phyloP scores from a whole-genome alignment of 305 asterid species.

The Fraxinus baroniana region DNA sequence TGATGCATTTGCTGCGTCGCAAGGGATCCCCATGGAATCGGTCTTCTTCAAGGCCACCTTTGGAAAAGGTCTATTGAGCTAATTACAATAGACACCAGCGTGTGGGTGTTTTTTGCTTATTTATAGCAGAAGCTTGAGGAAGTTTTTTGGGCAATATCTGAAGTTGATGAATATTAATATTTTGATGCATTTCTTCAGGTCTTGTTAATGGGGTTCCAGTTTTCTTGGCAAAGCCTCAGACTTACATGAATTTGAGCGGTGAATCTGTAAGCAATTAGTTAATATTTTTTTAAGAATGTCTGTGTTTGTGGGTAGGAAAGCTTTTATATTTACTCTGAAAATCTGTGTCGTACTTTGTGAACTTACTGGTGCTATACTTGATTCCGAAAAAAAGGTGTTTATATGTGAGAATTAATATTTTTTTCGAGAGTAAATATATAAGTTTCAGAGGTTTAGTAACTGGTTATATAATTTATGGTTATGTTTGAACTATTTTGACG shows the following conservation, averaged over 20 bases:
- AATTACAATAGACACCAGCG: not conserved
- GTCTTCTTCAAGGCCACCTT: constrained; percentile 78
- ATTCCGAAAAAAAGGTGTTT: not conserved
- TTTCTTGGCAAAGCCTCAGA: constrained; percentile 86
- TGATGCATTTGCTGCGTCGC: constrained; percentile 69
- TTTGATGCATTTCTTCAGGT: constrained; percentile 39
- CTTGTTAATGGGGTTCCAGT: constrained; percentile 61
- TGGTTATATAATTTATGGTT: not conserved
- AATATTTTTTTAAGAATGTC: not conserved
- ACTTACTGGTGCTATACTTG: not conserved
- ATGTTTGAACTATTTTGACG: not conserved
- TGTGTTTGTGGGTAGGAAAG: not conserved
- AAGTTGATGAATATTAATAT: not conserved
- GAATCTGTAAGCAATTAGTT: constrained; percentile 60
- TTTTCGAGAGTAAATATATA: not conserved
- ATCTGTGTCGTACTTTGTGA: not conserved
- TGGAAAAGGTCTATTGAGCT: constrained; percentile 59
- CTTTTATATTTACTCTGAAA: not conserved
- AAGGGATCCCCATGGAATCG: constrained; percentile 59
- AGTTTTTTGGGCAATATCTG: not conserved
- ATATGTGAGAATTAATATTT: not conserved
- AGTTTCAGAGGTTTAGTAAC: not conserved
- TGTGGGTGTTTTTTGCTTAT: not conserved
- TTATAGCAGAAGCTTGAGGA: too few species aligned
- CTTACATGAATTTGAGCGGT: constrained; percentile 85